phyloP scores from a whole-genome alignment of 2,329 filamentous ascomycete species.

The Colletotrichum melonis region DNA sequence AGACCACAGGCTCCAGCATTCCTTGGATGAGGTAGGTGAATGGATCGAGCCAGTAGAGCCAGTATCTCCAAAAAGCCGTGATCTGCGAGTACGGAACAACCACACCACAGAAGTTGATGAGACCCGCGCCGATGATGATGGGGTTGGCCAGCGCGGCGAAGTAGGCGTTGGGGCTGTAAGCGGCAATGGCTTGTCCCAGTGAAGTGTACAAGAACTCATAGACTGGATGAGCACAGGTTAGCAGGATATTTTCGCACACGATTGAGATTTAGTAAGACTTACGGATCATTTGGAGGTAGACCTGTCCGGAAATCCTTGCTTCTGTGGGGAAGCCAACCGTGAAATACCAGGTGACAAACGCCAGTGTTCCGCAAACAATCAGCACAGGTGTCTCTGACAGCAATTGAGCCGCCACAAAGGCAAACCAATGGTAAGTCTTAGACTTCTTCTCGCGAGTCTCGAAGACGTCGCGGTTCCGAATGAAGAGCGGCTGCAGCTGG shows the following conservation, averaged over 20 bases:
- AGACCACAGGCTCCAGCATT: slow-evolving; percentile 48
- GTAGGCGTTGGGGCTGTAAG: slow-evolving; percentile 61
- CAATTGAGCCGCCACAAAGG: slow-evolving; percentile 57
- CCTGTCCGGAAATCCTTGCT: slow-evolving; percentile 33
- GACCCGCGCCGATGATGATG: slow-evolving; percentile 52
- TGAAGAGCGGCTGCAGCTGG: slow-evolving; percentile 61
- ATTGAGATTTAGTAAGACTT: not conserved
- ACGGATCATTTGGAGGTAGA: slow-evolving; percentile 41
- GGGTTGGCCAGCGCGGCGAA: slow-evolving; percentile 61
- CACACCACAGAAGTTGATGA: slow-evolving; percentile 46
- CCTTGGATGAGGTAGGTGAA: slow-evolving; percentile 55
- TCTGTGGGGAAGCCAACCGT: slow-evolving; percentile 48
- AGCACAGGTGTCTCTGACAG: slow-evolving; percentile 59
- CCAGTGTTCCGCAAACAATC: slow-evolving; percentile 55
- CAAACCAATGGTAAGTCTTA: slow-evolving; percentile 62
- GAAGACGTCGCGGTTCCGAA: slow-evolving; percentile 60
- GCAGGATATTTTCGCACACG: not conserved
- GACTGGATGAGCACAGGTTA: slow-evolving; percentile 34
- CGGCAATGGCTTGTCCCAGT: slow-evolving; percentile 56
- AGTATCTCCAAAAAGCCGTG: slow-evolving; percentile 41
- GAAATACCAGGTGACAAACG: slow-evolving; percentile 59
- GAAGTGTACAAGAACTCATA: slow-evolving; percentile 55
- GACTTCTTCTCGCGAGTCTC: slow-evolving; percentile 62
- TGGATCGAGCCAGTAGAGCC: slow-evolving; percentile 55
- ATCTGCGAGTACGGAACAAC: slow-evolving; percentile 40